phyloP scores from a whole-genome alignment of 2,329 filamentous ascomycete genomes.

The Xylariaceae sp. region DNA sequence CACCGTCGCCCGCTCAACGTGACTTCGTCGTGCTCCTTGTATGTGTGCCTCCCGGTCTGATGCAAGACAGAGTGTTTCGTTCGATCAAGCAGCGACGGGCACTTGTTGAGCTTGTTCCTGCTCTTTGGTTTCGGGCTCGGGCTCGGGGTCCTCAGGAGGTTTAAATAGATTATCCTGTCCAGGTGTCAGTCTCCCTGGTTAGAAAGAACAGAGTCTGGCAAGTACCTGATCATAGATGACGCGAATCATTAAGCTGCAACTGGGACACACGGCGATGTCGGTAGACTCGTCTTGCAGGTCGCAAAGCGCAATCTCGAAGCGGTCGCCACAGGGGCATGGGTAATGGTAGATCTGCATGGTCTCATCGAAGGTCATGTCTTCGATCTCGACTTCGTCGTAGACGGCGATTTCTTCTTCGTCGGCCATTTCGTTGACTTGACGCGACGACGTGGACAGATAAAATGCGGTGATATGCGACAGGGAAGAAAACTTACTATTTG shows the following conservation, averaged over 20 bases:
- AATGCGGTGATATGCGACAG: background rate
- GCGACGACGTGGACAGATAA: background rate
- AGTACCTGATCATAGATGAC: constrained; percentile 87
- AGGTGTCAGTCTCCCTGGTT: too few species aligned
- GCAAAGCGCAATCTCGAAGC: constrained; percentile 83
- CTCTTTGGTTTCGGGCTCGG: constrained; percentile 5
- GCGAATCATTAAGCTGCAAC: constrained; percentile 93
- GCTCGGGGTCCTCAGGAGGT: constrained; percentile 25
- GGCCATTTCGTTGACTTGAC: constrained; percentile 45
- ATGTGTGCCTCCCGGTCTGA: too few species aligned
- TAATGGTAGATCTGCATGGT: constrained; percentile 87
- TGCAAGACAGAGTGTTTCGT: too few species aligned
- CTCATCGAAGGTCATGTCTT: constrained; percentile 92
- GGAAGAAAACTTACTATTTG: background rate
- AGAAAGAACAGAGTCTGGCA: background rate
- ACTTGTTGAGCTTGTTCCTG: constrained; percentile 27
- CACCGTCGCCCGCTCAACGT: too few species aligned
- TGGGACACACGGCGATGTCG: constrained; percentile 95
- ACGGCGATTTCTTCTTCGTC: constrained; percentile 64
- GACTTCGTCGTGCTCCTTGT: too few species aligned
- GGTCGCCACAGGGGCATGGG: constrained; percentile 94
- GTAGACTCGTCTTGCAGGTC: constrained; percentile 80
- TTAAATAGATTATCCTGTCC: constrained; percentile 30
- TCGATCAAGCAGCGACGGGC: constrained; percentile 27
- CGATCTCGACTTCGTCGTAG: constrained; percentile 98